A percentile compares a stretch with the other conserved stretches of the same genome.
phyloP scores from a whole-genome alignment of 75 land plant species.

The Pinus albicaulis region DNA sequence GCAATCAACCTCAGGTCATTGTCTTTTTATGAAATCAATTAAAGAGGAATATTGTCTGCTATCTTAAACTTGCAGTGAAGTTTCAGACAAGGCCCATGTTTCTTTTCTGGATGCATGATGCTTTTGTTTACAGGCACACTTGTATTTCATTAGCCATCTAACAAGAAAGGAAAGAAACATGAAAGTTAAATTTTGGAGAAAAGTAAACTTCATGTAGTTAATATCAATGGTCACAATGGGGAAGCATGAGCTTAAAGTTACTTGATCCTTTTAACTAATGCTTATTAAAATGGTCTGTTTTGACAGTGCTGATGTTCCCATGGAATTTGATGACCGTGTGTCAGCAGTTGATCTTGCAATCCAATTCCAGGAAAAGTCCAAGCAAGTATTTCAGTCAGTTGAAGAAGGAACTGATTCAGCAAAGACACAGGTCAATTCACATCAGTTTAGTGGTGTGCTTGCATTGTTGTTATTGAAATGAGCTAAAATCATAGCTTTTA shows the following conservation, averaged over 20 bases:
- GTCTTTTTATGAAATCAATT: not conserved
- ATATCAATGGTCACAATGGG: not conserved
- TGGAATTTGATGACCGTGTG: conserved; percentile 95
- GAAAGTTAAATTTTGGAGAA: not conserved
- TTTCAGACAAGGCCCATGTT: not conserved
- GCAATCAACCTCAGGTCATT: conserved; percentile 89
- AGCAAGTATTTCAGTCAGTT: conserved; percentile 62
- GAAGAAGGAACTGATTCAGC: conserved; percentile 87
- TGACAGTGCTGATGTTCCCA: conserved; percentile 90
- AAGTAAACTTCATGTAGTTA: not conserved
- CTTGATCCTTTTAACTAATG: conserved; percentile 4
- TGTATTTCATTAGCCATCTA: not conserved
- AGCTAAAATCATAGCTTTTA: not conserved
- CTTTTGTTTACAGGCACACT: not conserved
- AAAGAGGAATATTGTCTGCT: not conserved
- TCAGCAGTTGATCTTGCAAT: conserved; percentile 96
- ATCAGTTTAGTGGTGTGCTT: not conserved
- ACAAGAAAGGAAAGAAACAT: not conserved
- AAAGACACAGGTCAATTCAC: conserved; percentile 76
- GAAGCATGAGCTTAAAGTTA: not conserved
- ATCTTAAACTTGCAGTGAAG: not conserved
- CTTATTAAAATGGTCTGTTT: conserved; percentile 19
- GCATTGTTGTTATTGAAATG: not conserved
- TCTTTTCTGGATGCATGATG: not conserved
- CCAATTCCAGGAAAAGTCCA: conserved; percentile 83